These are phyloP conservation scores for Talaromyces funiculosus DNA, from an alignment of 2,329 filamentous ascomycete genomes.

Conservation along the genomic window DNA sequence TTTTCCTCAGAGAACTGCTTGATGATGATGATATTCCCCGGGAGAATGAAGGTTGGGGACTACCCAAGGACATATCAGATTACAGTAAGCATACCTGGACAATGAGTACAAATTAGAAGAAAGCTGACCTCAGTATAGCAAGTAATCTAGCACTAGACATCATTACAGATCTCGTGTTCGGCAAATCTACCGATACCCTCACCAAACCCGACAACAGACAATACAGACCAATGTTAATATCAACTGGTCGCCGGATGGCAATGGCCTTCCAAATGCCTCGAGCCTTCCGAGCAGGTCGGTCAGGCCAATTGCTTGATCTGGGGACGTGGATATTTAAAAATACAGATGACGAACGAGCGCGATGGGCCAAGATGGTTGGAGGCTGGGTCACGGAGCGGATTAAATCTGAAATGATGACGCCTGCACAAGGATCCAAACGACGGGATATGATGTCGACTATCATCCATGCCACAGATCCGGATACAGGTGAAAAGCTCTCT, in stretches of 20 bases:
- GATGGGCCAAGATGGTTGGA: slow-evolving; percentile 7
- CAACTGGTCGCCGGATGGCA: slow-evolving; percentile 5
- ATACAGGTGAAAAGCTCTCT: not conserved
- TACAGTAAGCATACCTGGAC: not conserved
- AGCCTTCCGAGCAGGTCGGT: slow-evolving; percentile 1
- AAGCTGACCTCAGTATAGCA: not conserved
- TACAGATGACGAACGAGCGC: slow-evolving; percentile 2
- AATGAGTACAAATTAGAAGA: not conserved
- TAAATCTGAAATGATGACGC: not conserved
- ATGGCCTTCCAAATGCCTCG: slow-evolving; percentile 9
- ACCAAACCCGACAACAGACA: slow-evolving; percentile 6
- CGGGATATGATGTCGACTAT: slow-evolving; percentile 7
- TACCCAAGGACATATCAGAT: slow-evolving; percentile 1
- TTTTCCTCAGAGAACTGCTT: not conserved
- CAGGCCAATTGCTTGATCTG: slow-evolving; percentile 5
- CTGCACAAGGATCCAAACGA: not conserved
- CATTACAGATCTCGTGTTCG: slow-evolving; percentile 8
- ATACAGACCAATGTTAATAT: slow-evolving; percentile 3
- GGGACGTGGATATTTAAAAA: slow-evolving; percentile 6
- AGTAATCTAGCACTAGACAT: slow-evolving; percentile 3
- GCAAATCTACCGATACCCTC: slow-evolving; percentile 6
- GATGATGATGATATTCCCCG: not conserved
- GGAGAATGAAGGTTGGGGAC: not conserved
- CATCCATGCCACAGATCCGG: slow-evolving; percentile 7
- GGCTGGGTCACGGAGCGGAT: slow-evolving; percentile 7